Conservation (phyloP, 257 asterid species). For the Solanum sitiens region DNA sequence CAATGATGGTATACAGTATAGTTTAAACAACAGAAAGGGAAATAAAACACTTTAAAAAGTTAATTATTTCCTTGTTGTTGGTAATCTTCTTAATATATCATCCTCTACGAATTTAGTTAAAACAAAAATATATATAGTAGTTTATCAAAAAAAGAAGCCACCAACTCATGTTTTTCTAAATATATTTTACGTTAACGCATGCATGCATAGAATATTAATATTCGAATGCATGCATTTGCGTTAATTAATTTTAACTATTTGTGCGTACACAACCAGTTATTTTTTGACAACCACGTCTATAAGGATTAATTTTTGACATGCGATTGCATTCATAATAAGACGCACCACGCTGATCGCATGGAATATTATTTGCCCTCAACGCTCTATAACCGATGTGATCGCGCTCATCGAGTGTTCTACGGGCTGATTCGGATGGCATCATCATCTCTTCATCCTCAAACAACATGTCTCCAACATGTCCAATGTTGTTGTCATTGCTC, state of each 20-base stretch:
- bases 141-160: neutral
- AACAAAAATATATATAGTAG: neutral
- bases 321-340: neutral
- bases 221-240: neutral
- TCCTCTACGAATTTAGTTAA: neutral
- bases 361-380: neutral
- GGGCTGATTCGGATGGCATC: neutral
- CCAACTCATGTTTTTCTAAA: neutral
- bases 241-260: neutral
- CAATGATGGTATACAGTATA: neutral
- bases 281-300: neutral
- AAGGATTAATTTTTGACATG: neutral
- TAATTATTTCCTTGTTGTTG: neutral
- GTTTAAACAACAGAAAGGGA: neutral
- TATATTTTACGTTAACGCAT: neutral
- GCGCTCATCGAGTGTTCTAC: neutral
- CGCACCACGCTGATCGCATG: neutral
- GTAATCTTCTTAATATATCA: neutral
- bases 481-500: neutral
- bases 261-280: neutral
- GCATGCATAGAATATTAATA: neutral
- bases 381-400: neutral
- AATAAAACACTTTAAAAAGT: neutral
- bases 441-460: neutral
- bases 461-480: neutral